Evolutionary conservation across 1,284 basidiomycete species (phyloP).

Genomic region (Irpex rosettiformis): DNA sequence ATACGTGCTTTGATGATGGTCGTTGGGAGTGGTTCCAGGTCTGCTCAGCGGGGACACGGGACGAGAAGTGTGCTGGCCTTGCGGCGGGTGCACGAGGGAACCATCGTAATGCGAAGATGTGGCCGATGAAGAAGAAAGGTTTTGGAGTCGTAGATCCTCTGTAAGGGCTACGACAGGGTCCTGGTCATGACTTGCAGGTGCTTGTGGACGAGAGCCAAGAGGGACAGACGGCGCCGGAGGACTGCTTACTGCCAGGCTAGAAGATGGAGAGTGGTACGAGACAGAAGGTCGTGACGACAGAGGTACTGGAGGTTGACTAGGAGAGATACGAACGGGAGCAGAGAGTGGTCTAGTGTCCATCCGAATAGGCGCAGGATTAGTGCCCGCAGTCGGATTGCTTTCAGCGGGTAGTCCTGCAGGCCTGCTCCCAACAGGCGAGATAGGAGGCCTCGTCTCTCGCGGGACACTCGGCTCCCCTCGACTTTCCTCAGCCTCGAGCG

Average conservation of each 20-base stretch:
- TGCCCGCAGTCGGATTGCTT: neutral
- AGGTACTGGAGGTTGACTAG: slow-evolving; percentile 15
- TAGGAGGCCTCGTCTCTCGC: neutral
- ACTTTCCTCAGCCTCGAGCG: slow-evolving; percentile 45
- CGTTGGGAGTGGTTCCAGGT: neutral
- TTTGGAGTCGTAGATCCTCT: slow-evolving; percentile 23
- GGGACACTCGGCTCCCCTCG: neutral
- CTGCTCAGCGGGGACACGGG: neutral
- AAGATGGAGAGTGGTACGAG: slow-evolving; percentile 3
- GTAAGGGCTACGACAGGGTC: slow-evolving; percentile 13
- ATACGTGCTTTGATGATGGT: neutral
- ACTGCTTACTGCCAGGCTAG: neutral
- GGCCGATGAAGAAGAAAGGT: slow-evolving; percentile 22
- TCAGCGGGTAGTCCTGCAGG: neutral
- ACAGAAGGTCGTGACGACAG: slow-evolving; percentile 12
- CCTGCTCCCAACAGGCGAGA: neutral
- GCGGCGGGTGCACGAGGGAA: slow-evolving; percentile 8
- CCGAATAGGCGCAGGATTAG: neutral
- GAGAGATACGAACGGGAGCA: slow-evolving; percentile 5
- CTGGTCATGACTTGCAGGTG: neutral
- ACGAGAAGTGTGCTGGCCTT: neutral
- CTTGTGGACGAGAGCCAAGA: slow-evolving; percentile 4
- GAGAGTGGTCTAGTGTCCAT: slow-evolving; percentile 7
- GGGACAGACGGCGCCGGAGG: slow-evolving; percentile 5
- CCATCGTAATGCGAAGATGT: slow-evolving; percentile 1